A percentile compares a stretch with the other conserved stretches of the same genome.
Evolutionary conservation across 371 early-diverging fungal species (phyloP).

Genomic region (Choanephora cucurbitarum): DNA sequence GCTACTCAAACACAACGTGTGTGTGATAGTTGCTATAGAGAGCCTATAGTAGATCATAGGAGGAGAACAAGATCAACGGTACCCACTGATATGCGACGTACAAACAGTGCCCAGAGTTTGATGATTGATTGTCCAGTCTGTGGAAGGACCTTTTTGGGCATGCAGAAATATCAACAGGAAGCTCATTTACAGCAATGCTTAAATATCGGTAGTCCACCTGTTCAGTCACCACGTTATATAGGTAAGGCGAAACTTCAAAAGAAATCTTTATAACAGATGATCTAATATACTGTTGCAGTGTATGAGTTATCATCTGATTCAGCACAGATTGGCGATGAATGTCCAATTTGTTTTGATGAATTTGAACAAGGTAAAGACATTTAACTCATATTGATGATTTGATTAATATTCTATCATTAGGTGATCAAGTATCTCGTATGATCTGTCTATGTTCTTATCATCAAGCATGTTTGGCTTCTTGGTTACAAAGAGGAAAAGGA

Average conservation of each 20-base stretch:
- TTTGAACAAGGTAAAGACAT: constrained; percentile 59
- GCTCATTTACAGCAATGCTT: constrained; percentile 29
- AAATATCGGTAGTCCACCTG: constrained; percentile 37
- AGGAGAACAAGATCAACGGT: constrained; percentile 12
- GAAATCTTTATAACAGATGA: too few species aligned
- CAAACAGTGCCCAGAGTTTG: constrained; percentile 55
- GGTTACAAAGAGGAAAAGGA: constrained; percentile 39
- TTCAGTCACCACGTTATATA: constrained; percentile 65
- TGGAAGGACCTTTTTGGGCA: constrained; percentile 51
- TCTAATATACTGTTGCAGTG: constrained; percentile 31
- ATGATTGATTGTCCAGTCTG: constrained; percentile 86
- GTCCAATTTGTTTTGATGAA: constrained; percentile 89
- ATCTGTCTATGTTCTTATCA: constrained; percentile 61
- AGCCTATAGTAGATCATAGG: constrained; percentile 22
- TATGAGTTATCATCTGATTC: constrained; percentile 62
- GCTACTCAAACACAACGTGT: constrained; percentile 50
- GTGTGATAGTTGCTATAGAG: constrained; percentile 43
- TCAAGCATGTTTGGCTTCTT: constrained; percentile 28
- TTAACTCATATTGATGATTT: too few species aligned
- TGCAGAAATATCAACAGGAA: constrained; percentile 54
- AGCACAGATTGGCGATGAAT: constrained; percentile 72
- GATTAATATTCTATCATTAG: constrained; percentile 22
- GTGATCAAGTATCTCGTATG: constrained; percentile 71
- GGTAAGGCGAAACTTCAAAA: constrained; percentile 58
- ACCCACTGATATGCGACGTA: constrained; percentile 37